phyloP scores from a whole-genome alignment of 345 rosid species.

The Hirschfeldia incana region DNA sequence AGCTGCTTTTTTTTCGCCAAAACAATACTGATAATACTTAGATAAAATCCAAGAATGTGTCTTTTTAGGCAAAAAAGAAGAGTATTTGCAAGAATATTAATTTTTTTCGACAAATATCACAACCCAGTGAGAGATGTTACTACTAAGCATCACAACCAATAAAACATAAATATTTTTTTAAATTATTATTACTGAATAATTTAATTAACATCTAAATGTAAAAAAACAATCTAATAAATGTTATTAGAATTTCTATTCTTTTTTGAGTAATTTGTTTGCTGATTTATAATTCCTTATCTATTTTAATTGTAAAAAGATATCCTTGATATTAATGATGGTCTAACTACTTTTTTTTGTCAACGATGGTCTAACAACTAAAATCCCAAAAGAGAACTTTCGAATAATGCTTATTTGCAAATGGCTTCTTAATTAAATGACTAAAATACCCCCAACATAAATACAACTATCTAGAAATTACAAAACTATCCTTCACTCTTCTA shows the following conservation, averaged over 20 bases:
- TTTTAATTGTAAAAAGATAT: not conserved
- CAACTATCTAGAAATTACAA: conserved; percentile 40
- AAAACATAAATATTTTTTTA: not conserved
- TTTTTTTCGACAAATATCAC: conserved; percentile 37
- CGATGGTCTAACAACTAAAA: not conserved
- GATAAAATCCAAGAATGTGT: not conserved
- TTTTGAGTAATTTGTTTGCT: not conserved
- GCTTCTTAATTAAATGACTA: conserved; percentile 24
- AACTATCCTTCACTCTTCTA: conserved; percentile 65
- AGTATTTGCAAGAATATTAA: conserved; percentile 42
- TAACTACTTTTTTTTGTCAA: not conserved
- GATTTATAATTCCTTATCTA: not conserved
- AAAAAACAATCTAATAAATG: not conserved
- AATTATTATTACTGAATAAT: not conserved
- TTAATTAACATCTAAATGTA: too few species aligned
- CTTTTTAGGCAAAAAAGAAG: not conserved
- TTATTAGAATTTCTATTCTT: not conserved
- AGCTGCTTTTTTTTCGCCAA: not conserved
- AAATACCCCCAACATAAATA: conserved; percentile 17
- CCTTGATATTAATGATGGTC: not conserved
- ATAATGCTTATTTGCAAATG: conserved; percentile 32
- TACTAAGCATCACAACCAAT: not conserved
- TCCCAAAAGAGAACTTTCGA: conserved; percentile 21
- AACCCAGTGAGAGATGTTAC: not conserved
- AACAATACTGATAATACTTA: not conserved